Percentiles rank a stretch among this genome's conserved stretches.
phyloP scores from a whole-genome alignment of 106 monocot genomes.

The Dioscorea dumetorum region DNA sequence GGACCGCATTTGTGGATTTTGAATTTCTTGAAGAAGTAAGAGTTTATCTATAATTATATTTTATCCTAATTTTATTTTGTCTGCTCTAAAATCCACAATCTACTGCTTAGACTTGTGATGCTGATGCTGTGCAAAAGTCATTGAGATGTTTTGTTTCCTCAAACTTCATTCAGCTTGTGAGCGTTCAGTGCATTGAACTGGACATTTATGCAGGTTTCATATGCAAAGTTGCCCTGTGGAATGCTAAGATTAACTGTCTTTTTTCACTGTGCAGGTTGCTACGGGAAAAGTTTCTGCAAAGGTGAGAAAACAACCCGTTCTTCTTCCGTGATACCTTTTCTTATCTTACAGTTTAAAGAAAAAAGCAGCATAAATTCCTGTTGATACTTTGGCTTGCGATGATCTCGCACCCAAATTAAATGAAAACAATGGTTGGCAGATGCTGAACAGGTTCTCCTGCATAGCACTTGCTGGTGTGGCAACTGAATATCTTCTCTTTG shows the following conservation, averaged over 20 bases:
- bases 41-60: conserved; percentile 7
- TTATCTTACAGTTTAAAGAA: no score
- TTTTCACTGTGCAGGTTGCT: conserved; percentile 31
- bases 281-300: conserved; percentile 55
- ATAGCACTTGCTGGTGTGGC: conserved; percentile 91
- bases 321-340: neutral
- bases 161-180: no score
- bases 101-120: no score
- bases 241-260: neutral
- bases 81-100: no score
- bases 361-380: no score
- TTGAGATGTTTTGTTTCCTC: no score
- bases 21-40: conserved; percentile 88
- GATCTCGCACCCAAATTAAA: no score
- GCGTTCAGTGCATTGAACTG: no score
- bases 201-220: no score
- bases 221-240: no score
- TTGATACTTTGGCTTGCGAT: no score
- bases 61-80: neutral
- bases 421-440: conserved; percentile 21
- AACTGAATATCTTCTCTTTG: conserved; percentile 87
- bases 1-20: conserved; percentile 93
- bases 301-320: conserved; percentile 23
- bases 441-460: conserved; percentile 80
- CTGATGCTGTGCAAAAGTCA: no score